Base-by-base conservation (phyloP, 306 rosid genomes). In the Acacia melanoxylon region DNA sequence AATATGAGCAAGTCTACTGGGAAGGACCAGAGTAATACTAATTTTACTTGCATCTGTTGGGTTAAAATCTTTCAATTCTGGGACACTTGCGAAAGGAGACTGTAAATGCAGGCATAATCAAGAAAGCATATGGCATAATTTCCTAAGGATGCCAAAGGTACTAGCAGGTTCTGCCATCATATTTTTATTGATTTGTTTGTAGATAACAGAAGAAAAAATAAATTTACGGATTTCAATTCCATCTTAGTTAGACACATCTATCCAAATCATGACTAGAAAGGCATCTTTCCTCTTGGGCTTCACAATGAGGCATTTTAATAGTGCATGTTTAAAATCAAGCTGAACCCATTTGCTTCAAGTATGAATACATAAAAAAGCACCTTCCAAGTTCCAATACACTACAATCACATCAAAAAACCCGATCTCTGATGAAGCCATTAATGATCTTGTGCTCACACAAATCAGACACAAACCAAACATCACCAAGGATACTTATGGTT, bases 381-480 rank as follows among this genome's bases (percentile, higher is more conserved):
- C 71, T 74, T 72, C 59, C 80, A 78, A 35, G 66, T 74, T 72
- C 59, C 80, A 78, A 35, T 70, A 80, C 75, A 69, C 65, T 35
- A 71, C 42, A 54, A 76, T 54, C 78, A 4, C 77, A 80, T 54
- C 52, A 45, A 72, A 40, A 69, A 12, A 46, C 63, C 35, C 56
- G 77, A 61, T 49, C 85, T 52, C 68, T 31, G 58, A 68, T 16
- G 72, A 83, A 78, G 68, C 31, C 77, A 41, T 77, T 22, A 48
- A 77, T 5, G 19, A 40, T 40, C 81, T 81, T 51, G 49, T 74
- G 68, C 11, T 71, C 71, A 81, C 58, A 46, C 81, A 84, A 75
- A 58, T 25, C 86, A 72, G 49, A 80, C 79, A 80, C 46, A 62
- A 68, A 61, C 81, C 81, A 52, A 71, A 84, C 48, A n/a, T 19